Conservation (phyloP, 2,329 filamentous ascomycete species). For the Sporothrix pallida region DNA sequence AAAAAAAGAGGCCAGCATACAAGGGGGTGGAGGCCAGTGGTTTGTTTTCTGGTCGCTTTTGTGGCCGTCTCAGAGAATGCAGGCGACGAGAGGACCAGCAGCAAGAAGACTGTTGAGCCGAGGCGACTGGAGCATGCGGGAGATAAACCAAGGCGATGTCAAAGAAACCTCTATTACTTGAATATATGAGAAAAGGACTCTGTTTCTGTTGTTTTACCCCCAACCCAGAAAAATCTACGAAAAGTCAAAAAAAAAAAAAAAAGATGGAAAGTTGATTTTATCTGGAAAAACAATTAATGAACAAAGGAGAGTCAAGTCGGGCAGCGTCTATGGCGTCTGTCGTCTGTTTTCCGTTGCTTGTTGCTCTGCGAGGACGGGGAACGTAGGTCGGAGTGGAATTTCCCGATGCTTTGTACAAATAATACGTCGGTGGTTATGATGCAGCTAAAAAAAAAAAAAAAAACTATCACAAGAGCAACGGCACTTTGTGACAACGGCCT, state of each 20-base stretch:
- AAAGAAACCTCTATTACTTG: too few species aligned
- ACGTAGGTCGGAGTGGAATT: neutral
- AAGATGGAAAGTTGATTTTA: neutral
- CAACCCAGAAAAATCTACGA: too few species aligned
- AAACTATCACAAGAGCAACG: neutral
- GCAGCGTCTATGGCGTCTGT: constrained; percentile 25
- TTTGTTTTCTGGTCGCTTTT: constrained; percentile 3
- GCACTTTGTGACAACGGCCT: neutral
- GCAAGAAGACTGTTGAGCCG: neutral
- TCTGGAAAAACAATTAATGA: neutral
- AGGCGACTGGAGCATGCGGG: too few species aligned
- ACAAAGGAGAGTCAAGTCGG: neutral
- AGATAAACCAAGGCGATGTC: too few species aligned
- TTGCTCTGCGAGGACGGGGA: neutral
- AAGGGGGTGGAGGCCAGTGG: neutral
- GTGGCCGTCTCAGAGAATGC: neutral
- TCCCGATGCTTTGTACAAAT: neutral
- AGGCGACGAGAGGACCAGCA: neutral
- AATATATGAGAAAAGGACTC: too few species aligned
- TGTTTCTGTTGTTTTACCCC: too few species aligned
- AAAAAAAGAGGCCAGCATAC: neutral
- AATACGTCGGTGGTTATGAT: neutral
- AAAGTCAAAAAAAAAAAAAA: neutral
- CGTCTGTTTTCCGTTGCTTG: neutral
- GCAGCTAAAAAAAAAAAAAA: neutral